phyloP scores from a whole-genome alignment of 169 alveolate genomes.

The Plasmodium relictum region DNA sequence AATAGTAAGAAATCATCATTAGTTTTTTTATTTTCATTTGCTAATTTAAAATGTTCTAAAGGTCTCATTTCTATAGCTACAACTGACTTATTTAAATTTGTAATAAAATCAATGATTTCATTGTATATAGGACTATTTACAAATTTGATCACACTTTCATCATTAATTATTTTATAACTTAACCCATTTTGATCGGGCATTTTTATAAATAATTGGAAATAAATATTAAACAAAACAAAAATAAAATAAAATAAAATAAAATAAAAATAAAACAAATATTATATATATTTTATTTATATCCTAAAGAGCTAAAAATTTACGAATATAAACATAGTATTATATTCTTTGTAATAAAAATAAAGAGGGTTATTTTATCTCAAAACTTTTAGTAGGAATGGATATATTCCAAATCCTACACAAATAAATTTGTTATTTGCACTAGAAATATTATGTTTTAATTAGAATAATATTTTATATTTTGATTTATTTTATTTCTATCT shows the following conservation, averaged over 20 bases:
- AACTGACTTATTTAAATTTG: slow-evolving; percentile 44
- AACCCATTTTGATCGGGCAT: slow-evolving; percentile 8
- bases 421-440: not conserved
- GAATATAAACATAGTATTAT: not conserved
- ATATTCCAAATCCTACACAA: too few relatives aligned
- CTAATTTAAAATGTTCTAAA: slow-evolving; percentile 13
- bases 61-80: slow-evolving; percentile 64
- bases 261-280: not conserved
- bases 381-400: not conserved
- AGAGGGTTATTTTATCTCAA: not conserved
- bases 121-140: slow-evolving; percentile 27
- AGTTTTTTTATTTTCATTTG: not conserved
- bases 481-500: not conserved
- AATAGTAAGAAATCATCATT: slow-evolving; percentile 15
- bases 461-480: slow-evolving; percentile 3
- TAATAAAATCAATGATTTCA: slow-evolving; percentile 39
- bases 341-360: not conserved
- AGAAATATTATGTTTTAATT: not conserved
- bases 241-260: not conserved
- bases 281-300: not conserved
- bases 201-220: not conserved
- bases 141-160: slow-evolving; percentile 46
- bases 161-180: slow-evolving; percentile 44
- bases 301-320: not conserved
- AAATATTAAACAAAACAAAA: not conserved